A percentile compares a stretch with the other conserved stretches of the same genome.
phyloP scores from a whole-genome alignment of 495 filamentous ascomycete genomes.

The Diplogelasinospora grovesii region DNA sequence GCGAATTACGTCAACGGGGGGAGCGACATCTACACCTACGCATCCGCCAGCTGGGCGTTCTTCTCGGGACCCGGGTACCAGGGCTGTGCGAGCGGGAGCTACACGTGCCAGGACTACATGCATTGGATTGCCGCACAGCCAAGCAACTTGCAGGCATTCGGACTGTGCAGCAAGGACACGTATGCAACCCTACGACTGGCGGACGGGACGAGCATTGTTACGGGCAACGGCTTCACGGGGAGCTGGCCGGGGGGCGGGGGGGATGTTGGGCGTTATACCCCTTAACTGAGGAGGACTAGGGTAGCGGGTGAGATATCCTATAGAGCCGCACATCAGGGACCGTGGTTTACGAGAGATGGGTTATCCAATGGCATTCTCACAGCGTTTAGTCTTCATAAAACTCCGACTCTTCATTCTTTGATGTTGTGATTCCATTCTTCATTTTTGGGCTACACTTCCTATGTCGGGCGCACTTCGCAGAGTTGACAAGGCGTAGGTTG shows the following conservation, averaged over 20 bases:
- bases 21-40: conserved; percentile 49
- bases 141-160: conserved; percentile 30
- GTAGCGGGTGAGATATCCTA: too few relatives aligned
- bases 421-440: too few relatives aligned
- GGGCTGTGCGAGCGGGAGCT: conserved; percentile 22
- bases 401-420: too few relatives aligned
- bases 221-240: conserved; percentile 38
- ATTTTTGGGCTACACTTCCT: too few relatives aligned
- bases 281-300: conserved; percentile 1
- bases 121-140: conserved; percentile 31
- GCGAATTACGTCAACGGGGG: conserved; percentile 54
- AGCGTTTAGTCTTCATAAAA: too few relatives aligned
- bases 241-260: conserved; percentile 43
- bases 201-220: conserved; percentile 26
- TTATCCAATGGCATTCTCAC: too few relatives aligned
- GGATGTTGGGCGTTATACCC: conserved; percentile 42
- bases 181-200: conserved; percentile 19
- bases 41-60: conserved; percentile 62
- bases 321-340: too few relatives aligned
- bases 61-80: conserved; percentile 46
- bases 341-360: too few relatives aligned
- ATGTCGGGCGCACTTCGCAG: too few relatives aligned
- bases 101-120: conserved; percentile 31
- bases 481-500: too few relatives aligned
- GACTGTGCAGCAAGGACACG: conserved; percentile 32